These are phyloP conservation scores for Yamadazyma diospyri DNA, from an alignment of 1,139 yeast genomes.

Conservation along the genomic window DNA sequence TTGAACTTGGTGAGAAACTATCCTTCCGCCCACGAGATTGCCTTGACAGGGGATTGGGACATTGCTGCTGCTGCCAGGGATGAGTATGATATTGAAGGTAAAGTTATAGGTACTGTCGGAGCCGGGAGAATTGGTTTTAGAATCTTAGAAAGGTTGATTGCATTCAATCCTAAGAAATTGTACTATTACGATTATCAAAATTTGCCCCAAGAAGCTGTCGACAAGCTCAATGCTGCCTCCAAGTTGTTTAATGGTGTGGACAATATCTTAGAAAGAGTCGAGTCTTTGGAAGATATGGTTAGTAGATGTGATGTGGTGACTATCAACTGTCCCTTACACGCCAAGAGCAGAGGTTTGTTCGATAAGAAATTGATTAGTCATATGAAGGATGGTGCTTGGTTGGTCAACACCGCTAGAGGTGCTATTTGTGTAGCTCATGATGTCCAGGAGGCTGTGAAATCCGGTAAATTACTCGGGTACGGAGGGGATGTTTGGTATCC, in stretches of 20 bases:
- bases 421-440: conserved; percentile 72
- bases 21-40: conserved; percentile 74
- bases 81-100: conserved; percentile 72
- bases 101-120: conserved; percentile 75
- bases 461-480: conserved; percentile 72
- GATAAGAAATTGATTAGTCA: conserved; percentile 64
- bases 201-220: conserved; percentile 54
- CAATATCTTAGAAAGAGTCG: conserved; percentile 54
- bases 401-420: conserved; percentile 84
- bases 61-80: conserved; percentile 76
- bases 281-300: conserved; percentile 63
- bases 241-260: conserved; percentile 37
- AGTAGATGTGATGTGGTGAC: conserved; percentile 71
- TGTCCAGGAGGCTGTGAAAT: conserved; percentile 67
- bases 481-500: conserved; percentile 86
- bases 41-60: conserved; percentile 63
- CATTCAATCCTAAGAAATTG: conserved; percentile 73
- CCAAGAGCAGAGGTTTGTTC: conserved; percentile 62
- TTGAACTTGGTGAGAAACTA: conserved; percentile 71
- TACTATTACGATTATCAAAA: conserved; percentile 76
- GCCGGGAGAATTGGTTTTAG: conserved; percentile 82
- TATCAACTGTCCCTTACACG: conserved; percentile 76
- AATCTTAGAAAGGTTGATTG: conserved; percentile 66
- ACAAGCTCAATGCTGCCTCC: conserved; percentile 44
- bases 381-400: conserved; percentile 74